A percentile compares a stretch with the other conserved stretches of the same genome.
These are phyloP conservation scores for Amanita molliuscula DNA, from an alignment of 768 basidiomycete species.

Conservation along the genomic window DNA sequence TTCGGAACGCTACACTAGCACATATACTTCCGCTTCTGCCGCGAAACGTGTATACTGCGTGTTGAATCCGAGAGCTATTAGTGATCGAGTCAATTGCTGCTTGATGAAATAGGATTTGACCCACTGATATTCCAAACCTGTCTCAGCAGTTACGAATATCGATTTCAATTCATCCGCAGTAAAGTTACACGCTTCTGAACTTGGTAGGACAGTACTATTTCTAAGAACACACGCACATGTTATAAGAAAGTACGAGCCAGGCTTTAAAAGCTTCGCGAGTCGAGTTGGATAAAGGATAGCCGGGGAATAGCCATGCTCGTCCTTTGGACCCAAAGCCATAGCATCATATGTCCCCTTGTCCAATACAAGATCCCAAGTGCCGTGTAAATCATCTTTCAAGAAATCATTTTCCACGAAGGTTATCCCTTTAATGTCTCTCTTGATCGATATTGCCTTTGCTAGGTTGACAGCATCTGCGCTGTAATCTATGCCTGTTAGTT, in stretches of 20 bases:
- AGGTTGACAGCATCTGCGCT: constrained; percentile 62
- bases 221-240: constrained; percentile 45
- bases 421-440: constrained; percentile 31
- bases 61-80: constrained; percentile 57
- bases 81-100: constrained; percentile 1
- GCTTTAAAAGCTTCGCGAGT: constrained; percentile 45
- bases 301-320: constrained; percentile 40
- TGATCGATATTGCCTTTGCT: constrained; percentile 42
- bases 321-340: constrained; percentile 61
- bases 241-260: constrained; percentile 65
- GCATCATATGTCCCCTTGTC: constrained; percentile 91
- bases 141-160: constrained; percentile 36
- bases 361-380: constrained; percentile 61
- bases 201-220: not conserved
- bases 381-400: constrained; percentile 31
- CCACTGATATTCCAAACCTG: constrained; percentile 57
- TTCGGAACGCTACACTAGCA: constrained; percentile 65
- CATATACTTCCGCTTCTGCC: constrained; percentile 65
- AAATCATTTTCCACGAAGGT: constrained; percentile 58
- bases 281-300: constrained; percentile 50
- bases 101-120: constrained; percentile 12
- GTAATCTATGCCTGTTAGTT: constrained; percentile 66
- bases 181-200: constrained; percentile 63
- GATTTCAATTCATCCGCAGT: constrained; percentile 64
- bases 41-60: constrained; percentile 67